These are phyloP conservation scores for Andrographis paniculata DNA, from an alignment of 305 asterid genomes.

Conservation along the genomic window DNA sequence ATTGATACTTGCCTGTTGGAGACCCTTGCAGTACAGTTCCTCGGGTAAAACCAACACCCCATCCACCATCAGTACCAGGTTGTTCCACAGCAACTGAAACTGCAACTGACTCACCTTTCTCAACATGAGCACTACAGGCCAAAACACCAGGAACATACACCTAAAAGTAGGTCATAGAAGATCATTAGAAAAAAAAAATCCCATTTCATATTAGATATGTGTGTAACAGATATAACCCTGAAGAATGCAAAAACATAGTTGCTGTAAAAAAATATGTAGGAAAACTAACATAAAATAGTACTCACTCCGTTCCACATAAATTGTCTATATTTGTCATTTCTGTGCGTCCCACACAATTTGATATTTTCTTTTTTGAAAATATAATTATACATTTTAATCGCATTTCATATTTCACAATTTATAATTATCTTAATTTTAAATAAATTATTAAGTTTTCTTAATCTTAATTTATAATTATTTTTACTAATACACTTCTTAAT, in stretches of 20 bases:
- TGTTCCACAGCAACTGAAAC: slow-evolving; percentile 93
- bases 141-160: slow-evolving; percentile 97
- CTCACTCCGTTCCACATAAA: too few species aligned
- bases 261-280: background rate
- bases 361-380: too few species aligned
- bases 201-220: slow-evolving; percentile 4
- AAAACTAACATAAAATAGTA: slow-evolving; percentile 6
- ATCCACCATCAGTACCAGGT: slow-evolving; percentile 65
- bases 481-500: too few species aligned
- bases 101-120: slow-evolving; percentile 82
- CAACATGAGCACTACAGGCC: slow-evolving; percentile 98
- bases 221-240: background rate
- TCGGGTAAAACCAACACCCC: slow-evolving; percentile 91
- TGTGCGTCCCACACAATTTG: too few species aligned
- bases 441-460: too few species aligned
- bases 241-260: background rate
- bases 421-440: too few species aligned
- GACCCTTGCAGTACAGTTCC: slow-evolving; percentile 84
- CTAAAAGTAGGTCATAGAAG: slow-evolving; percentile 21
- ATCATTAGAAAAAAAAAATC: slow-evolving; percentile 11
- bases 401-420: too few species aligned
- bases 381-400: too few species aligned
- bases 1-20: slow-evolving; percentile 44
- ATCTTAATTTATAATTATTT: too few species aligned
- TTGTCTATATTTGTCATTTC: too few species aligned